phyloP scores from a whole-genome alignment of 2,329 filamentous ascomycete genomes.

The Amylocarpus encephaloides region DNA sequence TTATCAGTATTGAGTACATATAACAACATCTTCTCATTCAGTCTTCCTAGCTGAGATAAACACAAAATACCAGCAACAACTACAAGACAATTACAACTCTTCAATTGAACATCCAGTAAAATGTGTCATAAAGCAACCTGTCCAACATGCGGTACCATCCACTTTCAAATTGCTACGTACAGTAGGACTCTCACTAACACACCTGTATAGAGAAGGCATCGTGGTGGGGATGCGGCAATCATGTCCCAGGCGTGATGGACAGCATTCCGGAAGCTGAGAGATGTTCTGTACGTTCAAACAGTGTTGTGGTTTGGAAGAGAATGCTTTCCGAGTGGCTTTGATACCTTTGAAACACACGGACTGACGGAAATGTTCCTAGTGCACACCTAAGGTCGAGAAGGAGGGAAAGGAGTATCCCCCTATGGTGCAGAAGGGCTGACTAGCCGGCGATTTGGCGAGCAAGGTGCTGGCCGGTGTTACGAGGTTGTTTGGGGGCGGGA shows the following conservation, averaged over 20 bases:
- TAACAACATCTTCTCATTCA: too few species aligned
- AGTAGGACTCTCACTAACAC: conserved; percentile 2
- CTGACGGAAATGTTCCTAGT: not conserved
- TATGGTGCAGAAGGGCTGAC: not conserved
- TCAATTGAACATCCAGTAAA: conserved; percentile 4
- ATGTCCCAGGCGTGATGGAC: conserved; percentile 48
- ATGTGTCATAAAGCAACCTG: conserved; percentile 49
- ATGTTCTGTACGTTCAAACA: conserved; percentile 38
- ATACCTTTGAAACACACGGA: not conserved
- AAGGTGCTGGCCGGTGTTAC: not conserved
- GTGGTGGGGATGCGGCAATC: conserved; percentile 47
- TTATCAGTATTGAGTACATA: not conserved
- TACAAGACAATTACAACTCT: not conserved
- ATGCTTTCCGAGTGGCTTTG: too few species aligned
- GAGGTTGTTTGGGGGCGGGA: not conserved
- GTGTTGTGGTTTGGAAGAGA: too few species aligned
- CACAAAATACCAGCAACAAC: too few species aligned
- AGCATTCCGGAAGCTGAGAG: conserved; percentile 42
- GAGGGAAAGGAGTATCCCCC: not conserved
- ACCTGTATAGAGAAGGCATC: conserved; percentile 39
- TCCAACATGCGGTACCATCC: conserved; percentile 40
- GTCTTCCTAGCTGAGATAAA: too few species aligned
- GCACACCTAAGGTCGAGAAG: not conserved
- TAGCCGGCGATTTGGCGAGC: not conserved
- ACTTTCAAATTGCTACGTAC: not conserved